Evolutionary conservation across 2,329 filamentous ascomycete species (phyloP).

Genomic region (Geosmithia putterillii): DNA sequence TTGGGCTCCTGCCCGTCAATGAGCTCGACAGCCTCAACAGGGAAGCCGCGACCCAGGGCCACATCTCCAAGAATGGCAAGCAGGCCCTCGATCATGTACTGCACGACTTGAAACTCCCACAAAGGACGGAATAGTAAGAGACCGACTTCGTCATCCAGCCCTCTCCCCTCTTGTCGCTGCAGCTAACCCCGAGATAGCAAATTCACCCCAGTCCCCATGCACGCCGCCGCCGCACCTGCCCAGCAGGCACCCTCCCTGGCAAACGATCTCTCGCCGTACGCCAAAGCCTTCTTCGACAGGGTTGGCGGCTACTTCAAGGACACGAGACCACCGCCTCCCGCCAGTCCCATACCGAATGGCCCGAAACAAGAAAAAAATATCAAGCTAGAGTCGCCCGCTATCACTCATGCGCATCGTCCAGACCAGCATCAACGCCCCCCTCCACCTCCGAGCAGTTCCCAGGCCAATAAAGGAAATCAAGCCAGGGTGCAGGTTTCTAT

Average conservation of each 20-base stretch:
- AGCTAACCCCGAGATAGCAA: conserved; percentile 32
- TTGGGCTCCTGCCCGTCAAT: conserved; percentile 35
- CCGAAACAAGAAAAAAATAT: not conserved
- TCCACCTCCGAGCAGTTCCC: conserved; percentile 10
- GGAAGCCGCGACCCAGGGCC: conserved; percentile 47
- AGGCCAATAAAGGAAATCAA: conserved; percentile 20
- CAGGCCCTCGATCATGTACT: conserved; percentile 64
- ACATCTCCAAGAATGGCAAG: conserved; percentile 53
- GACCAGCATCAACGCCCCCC: not conserved
- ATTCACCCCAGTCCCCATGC: conserved; percentile 26
- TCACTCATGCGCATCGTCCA: not conserved
- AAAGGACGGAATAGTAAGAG: conserved; percentile 56
- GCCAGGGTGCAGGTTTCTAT: conserved; percentile 34
- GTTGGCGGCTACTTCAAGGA: conserved; percentile 26
- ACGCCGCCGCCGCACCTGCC: conserved; percentile 3
- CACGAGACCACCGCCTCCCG: conserved; percentile 17
- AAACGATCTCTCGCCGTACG: conserved; percentile 35
- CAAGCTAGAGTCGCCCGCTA: not conserved
- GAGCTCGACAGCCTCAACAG: conserved; percentile 58
- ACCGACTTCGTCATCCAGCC: not conserved
- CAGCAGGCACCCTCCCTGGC: conserved; percentile 16
- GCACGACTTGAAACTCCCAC: conserved; percentile 59
- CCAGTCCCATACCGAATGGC: conserved; percentile 6
- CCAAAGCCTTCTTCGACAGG: conserved; percentile 25
- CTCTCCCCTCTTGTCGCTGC: conserved; percentile 3